These are phyloP conservation scores for Trametes gibbosa DNA, from an alignment of 768 basidiomycete species.

Conservation along the genomic window DNA sequence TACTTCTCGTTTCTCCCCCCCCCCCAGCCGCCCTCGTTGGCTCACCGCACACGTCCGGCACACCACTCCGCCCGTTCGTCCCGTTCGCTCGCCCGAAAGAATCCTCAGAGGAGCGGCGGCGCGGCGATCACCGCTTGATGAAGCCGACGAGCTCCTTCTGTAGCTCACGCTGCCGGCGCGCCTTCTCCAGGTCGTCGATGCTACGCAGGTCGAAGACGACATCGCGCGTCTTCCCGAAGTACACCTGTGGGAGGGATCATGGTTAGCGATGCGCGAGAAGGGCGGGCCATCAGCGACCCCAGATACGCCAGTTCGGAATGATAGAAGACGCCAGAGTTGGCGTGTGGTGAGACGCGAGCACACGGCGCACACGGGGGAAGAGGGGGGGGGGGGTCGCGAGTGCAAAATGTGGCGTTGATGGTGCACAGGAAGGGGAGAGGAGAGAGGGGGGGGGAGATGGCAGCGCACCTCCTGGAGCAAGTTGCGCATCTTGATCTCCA, in stretches of 20 bases:
- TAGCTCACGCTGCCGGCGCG: slow-evolving; percentile 75
- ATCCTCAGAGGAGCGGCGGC: neutral
- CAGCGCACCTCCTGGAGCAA: slow-evolving; percentile 76
- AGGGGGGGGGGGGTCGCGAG: neutral
- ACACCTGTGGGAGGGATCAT: slow-evolving; percentile 51
- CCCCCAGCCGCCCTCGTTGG: too few relatives aligned
- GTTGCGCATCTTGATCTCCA: slow-evolving; percentile 99
- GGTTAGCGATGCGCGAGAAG: neutral
- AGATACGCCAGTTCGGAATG: neutral
- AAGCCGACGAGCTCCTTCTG: slow-evolving; percentile 90
- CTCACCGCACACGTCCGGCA: too few relatives aligned
- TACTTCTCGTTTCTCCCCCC: slow-evolving; percentile 3
- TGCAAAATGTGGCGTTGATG: neutral
- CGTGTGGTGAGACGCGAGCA: neutral
- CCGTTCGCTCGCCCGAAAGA: too few relatives aligned
- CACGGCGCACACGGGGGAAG: neutral
- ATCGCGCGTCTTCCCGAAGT: slow-evolving; percentile 96
- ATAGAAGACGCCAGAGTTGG: neutral
- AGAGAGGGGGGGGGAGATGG: neutral
- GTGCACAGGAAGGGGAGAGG: neutral
- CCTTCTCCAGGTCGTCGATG: slow-evolving; percentile 80
- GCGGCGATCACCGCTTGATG: slow-evolving; percentile 54
- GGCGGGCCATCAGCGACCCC: neutral
- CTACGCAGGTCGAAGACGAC: slow-evolving; percentile 91
- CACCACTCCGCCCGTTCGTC: too few relatives aligned